Base-by-base conservation (phyloP, 2,329 filamentous ascomycete species). In the Penicillium sp. region DNA sequence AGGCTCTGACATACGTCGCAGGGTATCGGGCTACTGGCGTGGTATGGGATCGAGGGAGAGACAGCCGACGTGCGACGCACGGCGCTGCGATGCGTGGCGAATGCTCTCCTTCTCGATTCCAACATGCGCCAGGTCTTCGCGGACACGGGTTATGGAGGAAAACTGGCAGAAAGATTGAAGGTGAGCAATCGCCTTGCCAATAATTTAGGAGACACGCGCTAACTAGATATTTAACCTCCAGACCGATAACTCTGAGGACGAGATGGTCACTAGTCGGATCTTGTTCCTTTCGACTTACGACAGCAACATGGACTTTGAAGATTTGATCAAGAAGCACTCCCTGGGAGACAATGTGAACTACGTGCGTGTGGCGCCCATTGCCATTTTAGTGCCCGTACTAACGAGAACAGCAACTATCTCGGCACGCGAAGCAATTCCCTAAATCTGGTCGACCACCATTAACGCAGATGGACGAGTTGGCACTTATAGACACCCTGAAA, bases 401-500 rank as follows among this genome's bases (percentile, higher is more conserved):
- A 73, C 65, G 0, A 14, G 14, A 46, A 31, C 64, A 82, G 69
- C 91, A 92, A 70, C 79, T 97, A 37, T 76, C 80, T 41, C 86
- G 88, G 4, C 93, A 97, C 76, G 85, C 85, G 6, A 84, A 82
- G 61, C 76, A 79, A 66, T 85, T 83, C 62, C 79, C 79, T 4
- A 78, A 78, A 54, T 72, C 66, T 6, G 70, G 70, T 50, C 69
- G 69, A 60, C 75, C 66, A 51, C 68, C 74, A 22, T 66, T 75
- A 36, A 66, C 73, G 3, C 70, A 73, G 56, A 73, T 93, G 83
- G 87, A 89, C 63, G 87, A 89, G 59, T 87, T 94, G 85, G 92
- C 93, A 0, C 81, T 98, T 39, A 83, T 82, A 9, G 94, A 98
- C 74, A 94, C 90, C 0, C 79, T 95, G 51, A 97, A 96, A 70